Evolutionary conservation across 192 early-diverging fungal genomes (phyloP).

Genomic region (Globomyces pollinis-pini): DNA sequence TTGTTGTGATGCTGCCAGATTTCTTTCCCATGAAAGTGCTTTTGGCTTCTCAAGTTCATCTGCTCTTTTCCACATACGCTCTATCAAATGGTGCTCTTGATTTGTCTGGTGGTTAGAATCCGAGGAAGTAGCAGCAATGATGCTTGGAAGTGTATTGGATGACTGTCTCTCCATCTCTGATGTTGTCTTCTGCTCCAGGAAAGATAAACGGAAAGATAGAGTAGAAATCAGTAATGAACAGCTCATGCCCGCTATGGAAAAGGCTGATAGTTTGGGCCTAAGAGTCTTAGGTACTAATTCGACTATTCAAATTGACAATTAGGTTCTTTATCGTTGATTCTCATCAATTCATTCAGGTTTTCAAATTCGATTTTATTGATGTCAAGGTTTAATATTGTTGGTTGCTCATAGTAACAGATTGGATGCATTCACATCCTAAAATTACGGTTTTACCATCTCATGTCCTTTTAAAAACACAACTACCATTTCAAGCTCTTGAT

Average conservation of each 20-base stretch:
- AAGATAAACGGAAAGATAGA: slow-evolving; percentile 41
- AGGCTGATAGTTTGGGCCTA: slow-evolving; percentile 1
- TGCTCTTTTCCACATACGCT: neutral
- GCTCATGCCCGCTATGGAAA: slow-evolving; percentile 5
- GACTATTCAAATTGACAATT: too few species aligned
- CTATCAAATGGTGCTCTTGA: neutral
- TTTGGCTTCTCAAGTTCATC: neutral
- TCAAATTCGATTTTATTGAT: too few species aligned
- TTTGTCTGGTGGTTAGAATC: too few species aligned
- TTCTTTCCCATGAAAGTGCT: neutral
- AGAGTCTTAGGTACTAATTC: slow-evolving; percentile 4
- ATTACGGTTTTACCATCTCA: slow-evolving; percentile 38
- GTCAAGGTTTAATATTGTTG: too few species aligned
- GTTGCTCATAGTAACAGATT: too few species aligned
- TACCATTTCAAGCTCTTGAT: slow-evolving; percentile 31
- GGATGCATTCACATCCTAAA: slow-evolving; percentile 35
- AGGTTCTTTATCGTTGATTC: too few species aligned
- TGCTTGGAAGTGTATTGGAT: neutral
- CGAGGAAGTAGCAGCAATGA: slow-evolving; percentile 8
- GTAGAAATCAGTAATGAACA: slow-evolving; percentile 17
- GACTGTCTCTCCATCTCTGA: too few species aligned
- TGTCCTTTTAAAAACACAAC: slow-evolving; percentile 35
- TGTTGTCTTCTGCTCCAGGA: slow-evolving; percentile 27
- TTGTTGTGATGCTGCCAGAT: too few species aligned
- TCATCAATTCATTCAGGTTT: too few species aligned